A percentile compares a stretch with the other conserved stretches of the same genome.
Evolutionary conservation across 1,284 basidiomycete genomes (phyloP).

Genomic region (Naganishia cerealis): DNA sequence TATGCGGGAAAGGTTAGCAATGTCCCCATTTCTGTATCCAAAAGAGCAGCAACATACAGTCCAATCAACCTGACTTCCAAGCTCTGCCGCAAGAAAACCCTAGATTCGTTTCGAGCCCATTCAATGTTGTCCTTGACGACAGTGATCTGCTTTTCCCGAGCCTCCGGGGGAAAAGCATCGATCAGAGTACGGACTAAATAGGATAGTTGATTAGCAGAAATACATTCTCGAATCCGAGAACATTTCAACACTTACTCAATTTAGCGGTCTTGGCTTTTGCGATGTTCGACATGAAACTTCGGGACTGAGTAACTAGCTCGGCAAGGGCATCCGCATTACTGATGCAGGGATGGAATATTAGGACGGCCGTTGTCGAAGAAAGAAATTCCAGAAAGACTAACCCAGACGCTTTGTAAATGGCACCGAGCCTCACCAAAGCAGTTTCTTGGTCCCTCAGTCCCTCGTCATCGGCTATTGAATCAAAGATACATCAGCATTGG

Average conservation of each 20-base stretch:
- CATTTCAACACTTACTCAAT: constrained; percentile 67
- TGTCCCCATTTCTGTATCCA: not conserved
- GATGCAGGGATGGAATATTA: not conserved
- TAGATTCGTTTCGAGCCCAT: constrained; percentile 89
- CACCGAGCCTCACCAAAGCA: constrained; percentile 81
- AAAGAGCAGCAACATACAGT: constrained; percentile 60
- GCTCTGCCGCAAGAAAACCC: constrained; percentile 92
- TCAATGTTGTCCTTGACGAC: constrained; percentile 86
- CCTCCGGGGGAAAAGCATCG: constrained; percentile 78
- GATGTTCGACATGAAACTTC: constrained; percentile 87
- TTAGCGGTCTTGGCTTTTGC: constrained; percentile 99
- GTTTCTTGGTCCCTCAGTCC: constrained; percentile 72
- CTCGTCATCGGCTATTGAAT: constrained; percentile 26
- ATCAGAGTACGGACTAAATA: constrained; percentile 80
- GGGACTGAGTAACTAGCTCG: constrained; percentile 79
- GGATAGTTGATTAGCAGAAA: not conserved
- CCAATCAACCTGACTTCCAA: constrained; percentile 85
- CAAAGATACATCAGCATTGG: not conserved
- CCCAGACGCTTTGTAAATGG: constrained; percentile 72
- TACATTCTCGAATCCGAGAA: not conserved
- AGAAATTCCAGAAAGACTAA: constrained; percentile 7
- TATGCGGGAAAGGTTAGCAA: not conserved
- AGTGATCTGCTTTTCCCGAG: constrained; percentile 75
- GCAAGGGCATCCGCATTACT: constrained; percentile 84
- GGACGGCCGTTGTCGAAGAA: not conserved